Percentiles rank a stretch among this genome's conserved stretches.
phyloP scores from a whole-genome alignment of 2,329 filamentous ascomycete genomes.

The Alternaria gaisen region DNA sequence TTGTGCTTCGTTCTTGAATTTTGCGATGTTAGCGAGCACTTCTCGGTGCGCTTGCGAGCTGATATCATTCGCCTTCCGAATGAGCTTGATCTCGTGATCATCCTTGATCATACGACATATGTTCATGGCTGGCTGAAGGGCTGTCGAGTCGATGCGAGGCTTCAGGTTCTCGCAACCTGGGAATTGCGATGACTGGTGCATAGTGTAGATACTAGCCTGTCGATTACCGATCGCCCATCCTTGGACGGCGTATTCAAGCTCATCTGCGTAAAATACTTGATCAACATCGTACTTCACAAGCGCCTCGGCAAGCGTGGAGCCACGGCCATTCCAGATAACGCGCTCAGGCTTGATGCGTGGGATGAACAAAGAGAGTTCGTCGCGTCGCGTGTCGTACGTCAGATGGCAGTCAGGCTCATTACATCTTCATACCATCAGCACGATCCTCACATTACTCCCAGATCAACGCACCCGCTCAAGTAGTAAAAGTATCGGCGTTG shows the following conservation, averaged over 20 bases:
- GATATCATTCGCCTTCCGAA: conserved; percentile 82
- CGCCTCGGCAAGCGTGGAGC: conserved; percentile 69
- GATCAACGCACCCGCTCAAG: conserved; percentile 57
- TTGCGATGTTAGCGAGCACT: conserved; percentile 70
- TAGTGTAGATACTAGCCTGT: conserved; percentile 43
- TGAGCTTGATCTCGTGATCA: conserved; percentile 80
- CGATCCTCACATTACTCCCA: not conserved
- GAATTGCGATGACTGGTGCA: conserved; percentile 41
- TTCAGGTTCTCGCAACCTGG: conserved; percentile 17
- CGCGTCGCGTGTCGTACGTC: conserved; percentile 66
- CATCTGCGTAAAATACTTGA: conserved; percentile 66
- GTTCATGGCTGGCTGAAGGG: conserved; percentile 77
- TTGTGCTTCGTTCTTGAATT: conserved; percentile 79
- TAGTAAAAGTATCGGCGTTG: conserved; percentile 71
- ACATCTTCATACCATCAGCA: conserved; percentile 36
- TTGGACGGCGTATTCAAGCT: conserved; percentile 41
- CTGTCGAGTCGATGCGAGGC: conserved; percentile 39
- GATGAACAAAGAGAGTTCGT: conserved; percentile 76
- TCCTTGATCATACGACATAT: conserved; percentile 83
- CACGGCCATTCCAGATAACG: conserved; percentile 71
- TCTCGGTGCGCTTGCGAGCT: conserved; percentile 78
- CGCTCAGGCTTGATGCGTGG: conserved; percentile 70
- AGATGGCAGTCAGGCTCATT: conserved; percentile 64
- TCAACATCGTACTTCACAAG: conserved; percentile 73
- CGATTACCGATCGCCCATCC: conserved; percentile 41